These are phyloP conservation scores for Phylloporus arenicola DNA, from an alignment of 768 basidiomycete species.

Conservation along the genomic window DNA sequence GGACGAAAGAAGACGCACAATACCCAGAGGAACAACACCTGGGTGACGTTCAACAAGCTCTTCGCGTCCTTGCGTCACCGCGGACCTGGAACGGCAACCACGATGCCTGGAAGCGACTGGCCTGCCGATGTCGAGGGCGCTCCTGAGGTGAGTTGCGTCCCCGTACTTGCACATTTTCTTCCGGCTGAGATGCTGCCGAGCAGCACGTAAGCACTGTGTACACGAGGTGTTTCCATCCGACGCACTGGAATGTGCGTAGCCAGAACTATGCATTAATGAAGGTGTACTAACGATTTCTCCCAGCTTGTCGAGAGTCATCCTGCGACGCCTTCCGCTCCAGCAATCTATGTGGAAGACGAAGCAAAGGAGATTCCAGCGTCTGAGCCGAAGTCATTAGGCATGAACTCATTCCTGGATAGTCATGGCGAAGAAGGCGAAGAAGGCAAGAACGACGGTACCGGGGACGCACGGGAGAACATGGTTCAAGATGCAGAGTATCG, in stretches of 20 bases:
- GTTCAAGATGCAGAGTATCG: not conserved
- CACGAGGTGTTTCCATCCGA: conserved; percentile 20
- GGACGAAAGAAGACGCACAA: conserved; percentile 1
- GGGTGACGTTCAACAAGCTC: conserved; percentile 4
- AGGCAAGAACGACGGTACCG: not conserved
- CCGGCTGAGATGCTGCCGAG: not conserved
- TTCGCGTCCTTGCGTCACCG: conserved; percentile 8
- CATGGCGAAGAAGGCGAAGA: not conserved
- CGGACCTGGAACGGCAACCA: not conserved
- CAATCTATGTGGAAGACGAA: conserved; percentile 20
- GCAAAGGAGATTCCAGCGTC: not conserved
- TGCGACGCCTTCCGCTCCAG: conserved; percentile 9
- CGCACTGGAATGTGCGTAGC: conserved; percentile 14
- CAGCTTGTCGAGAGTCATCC: conserved; percentile 15
- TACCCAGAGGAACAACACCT: not conserved
- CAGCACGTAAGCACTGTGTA: conserved; percentile 20
- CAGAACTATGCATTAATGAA: not conserved
- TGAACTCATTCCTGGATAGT: conserved; percentile 9
- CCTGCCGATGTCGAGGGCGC: conserved; percentile 8
- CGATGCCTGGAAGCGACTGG: not conserved
- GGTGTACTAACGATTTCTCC: not conserved
- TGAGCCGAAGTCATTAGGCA: conserved; percentile 1
- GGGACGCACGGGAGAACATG: not conserved
- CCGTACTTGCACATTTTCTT: not conserved
- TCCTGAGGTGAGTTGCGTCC: conserved; percentile 3